phyloP scores from a whole-genome alignment of 2,329 filamentous ascomycete species.

The Trichophyton mentagrophytes region DNA sequence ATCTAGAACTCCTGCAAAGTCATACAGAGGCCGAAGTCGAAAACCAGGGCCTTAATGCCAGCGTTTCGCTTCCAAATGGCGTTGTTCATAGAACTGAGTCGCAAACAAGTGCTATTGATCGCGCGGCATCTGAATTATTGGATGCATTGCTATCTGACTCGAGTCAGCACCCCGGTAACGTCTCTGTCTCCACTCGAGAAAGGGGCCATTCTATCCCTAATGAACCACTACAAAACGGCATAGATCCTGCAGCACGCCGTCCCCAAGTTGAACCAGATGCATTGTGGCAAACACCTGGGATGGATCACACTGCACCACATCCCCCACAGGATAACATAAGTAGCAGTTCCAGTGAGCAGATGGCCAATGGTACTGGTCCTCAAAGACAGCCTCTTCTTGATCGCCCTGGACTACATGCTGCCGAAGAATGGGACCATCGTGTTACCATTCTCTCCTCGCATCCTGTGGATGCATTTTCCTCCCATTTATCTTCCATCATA shows the following conservation, averaged over 20 bases:
- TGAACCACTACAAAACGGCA: not conserved
- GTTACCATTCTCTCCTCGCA: constrained; percentile 33
- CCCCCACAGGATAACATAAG: not conserved
- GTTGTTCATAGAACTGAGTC: constrained; percentile 8
- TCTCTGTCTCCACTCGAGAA: not conserved
- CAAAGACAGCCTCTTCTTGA: constrained; percentile 1
- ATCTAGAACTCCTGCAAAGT: constrained; percentile 27
- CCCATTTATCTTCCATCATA: constrained; percentile 28
- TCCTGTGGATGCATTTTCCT: constrained; percentile 31
- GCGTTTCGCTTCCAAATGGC: constrained; percentile 10
- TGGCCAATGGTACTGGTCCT: not conserved
- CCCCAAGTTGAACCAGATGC: not conserved
- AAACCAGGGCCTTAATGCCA: not conserved
- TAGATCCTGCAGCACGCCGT: constrained; percentile 3
- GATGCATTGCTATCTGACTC: constrained; percentile 23
- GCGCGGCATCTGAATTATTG: constrained; percentile 21
- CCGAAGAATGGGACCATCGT: constrained; percentile 19
- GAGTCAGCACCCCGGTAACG: not conserved
- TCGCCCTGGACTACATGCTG: not conserved
- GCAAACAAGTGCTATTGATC: constrained; percentile 20
- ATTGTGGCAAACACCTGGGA: not conserved
- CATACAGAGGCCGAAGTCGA: constrained; percentile 10
- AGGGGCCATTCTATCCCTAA: not conserved
- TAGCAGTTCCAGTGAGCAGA: not conserved
- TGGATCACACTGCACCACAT: not conserved